Conservation (phyloP, 2,329 filamentous ascomycete genomes). For the Claviceps cyperi region DNA sequence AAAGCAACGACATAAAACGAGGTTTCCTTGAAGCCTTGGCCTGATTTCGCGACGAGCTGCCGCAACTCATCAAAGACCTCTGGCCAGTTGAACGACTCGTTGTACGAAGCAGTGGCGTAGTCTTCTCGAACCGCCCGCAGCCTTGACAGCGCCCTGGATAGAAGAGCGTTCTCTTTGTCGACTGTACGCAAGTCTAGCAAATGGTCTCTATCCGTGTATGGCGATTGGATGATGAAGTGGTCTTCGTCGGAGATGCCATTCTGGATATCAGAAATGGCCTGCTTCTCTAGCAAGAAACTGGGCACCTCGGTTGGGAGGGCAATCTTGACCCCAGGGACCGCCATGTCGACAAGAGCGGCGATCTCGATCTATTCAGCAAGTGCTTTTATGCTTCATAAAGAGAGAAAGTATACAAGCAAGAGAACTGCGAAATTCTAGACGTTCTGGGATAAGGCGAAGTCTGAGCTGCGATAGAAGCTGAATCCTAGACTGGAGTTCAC, state of each 20-base stretch:
- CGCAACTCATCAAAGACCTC: constrained; percentile 45
- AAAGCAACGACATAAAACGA: constrained; percentile 79
- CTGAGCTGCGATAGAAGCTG: background rate
- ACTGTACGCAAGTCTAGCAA: constrained; percentile 58
- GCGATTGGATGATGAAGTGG: constrained; percentile 49
- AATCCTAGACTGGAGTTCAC: background rate
- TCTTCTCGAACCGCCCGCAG: constrained; percentile 49
- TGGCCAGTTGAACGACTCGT: constrained; percentile 63
- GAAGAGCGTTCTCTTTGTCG: constrained; percentile 48
- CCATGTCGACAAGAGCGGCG: constrained; percentile 12
- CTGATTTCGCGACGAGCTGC: constrained; percentile 29
- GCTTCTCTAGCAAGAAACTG: constrained; percentile 13
- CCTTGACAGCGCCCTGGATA: constrained; percentile 55
- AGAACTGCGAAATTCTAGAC: background rate
- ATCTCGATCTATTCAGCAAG: background rate
- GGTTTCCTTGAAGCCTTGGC: constrained; percentile 41
- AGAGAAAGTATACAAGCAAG: background rate
- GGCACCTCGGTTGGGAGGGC: constrained; percentile 12
- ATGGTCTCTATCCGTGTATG: constrained; percentile 57
- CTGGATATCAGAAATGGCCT: constrained; percentile 14
- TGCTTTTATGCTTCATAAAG: background rate
- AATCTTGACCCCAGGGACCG: constrained; percentile 12
- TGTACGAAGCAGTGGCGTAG: constrained; percentile 65
- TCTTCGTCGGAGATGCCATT: constrained; percentile 9
- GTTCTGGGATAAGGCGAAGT: background rate